Conservation (phyloP, 1,284 basidiomycete species). For the Trichosporon faecale region DNA sequence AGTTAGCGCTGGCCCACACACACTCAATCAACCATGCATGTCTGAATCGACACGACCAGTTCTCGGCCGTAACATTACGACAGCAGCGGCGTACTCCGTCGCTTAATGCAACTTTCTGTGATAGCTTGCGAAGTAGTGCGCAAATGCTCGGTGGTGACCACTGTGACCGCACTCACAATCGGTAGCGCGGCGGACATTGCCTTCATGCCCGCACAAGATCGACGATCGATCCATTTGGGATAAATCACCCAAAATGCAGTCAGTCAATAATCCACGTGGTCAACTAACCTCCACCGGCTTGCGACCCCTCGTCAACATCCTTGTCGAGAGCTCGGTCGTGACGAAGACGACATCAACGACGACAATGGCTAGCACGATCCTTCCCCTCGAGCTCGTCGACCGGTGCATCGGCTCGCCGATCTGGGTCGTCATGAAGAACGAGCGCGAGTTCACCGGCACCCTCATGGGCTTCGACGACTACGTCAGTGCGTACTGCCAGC, state of each 20-base stretch:
- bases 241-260: neutral
- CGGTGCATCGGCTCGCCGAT: conserved; percentile 90
- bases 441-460: conserved; percentile 93
- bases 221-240: neutral
- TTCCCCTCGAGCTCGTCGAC: conserved; percentile 78
- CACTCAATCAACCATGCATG: neutral
- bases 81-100: neutral
- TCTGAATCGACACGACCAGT: neutral
- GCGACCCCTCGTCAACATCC: neutral
- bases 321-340: neutral
- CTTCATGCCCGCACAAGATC: neutral
- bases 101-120: too few species aligned
- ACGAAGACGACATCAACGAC: neutral
- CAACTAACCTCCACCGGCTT: neutral
- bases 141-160: neutral
- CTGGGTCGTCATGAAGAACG: conserved; percentile 95
- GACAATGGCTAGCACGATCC: conserved; percentile 65
- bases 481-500: conserved; percentile 80
- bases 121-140: neutral
- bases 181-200: neutral
- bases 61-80: neutral
- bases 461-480: conserved; percentile 97
- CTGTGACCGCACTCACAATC: neutral
- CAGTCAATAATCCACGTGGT: neutral
- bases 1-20: neutral